phyloP scores from a whole-genome alignment of 2,329 filamentous ascomycete species.

The Alternaria atra region DNA sequence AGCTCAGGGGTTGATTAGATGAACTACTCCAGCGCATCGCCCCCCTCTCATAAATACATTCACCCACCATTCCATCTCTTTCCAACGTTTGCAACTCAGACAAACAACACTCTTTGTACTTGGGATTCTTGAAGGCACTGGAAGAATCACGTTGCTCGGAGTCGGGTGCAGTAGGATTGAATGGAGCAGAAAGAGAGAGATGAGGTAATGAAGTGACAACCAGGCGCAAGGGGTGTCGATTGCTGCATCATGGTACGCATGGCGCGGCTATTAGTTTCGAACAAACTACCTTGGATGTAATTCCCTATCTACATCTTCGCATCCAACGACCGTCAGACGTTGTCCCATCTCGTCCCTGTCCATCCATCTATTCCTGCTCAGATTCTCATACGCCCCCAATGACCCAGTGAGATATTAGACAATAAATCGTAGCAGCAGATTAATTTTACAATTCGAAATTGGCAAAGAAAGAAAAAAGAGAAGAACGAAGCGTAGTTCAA shows the following conservation, averaged over 20 bases:
- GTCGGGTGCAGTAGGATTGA: neutral
- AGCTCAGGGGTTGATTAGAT: neutral
- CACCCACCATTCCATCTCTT: neutral
- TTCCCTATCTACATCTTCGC: neutral
- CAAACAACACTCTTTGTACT: neutral
- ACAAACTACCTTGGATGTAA: neutral
- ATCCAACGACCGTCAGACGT: neutral
- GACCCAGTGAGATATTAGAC: neutral
- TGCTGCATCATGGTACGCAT: neutral
- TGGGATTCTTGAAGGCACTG: neutral
- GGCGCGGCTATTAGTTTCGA: neutral
- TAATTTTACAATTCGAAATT: neutral
- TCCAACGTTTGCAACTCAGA: neutral
- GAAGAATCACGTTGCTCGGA: neutral
- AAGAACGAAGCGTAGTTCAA: constrained; percentile 1
- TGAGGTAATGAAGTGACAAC: no score
- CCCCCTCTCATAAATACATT: neutral
- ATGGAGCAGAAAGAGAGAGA: neutral
- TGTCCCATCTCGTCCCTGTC: neutral
- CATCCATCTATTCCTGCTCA: neutral
- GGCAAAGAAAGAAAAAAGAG: neutral
- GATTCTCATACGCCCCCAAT: neutral
- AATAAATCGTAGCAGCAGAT: neutral
- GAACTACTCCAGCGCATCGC: rapidly evolving
- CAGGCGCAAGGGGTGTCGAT: no score